These are phyloP conservation scores for Pestalotiopsis sp. DNA, from an alignment of 2,329 filamentous ascomycete genomes.

Conservation along the genomic window DNA sequence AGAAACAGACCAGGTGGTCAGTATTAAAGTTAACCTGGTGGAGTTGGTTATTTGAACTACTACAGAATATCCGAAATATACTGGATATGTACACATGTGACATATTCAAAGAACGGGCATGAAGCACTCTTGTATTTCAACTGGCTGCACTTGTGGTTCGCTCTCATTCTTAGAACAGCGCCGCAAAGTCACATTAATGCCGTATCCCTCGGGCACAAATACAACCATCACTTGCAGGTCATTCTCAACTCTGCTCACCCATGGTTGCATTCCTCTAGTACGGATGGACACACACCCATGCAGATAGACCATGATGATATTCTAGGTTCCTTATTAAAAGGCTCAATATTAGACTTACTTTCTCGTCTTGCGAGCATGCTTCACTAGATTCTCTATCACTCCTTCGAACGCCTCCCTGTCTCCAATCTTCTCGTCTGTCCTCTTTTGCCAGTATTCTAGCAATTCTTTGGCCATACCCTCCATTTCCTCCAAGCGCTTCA, in stretches of 20 bases:
- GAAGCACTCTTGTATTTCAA: neutral
- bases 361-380: conserved; percentile 81
- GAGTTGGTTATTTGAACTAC: neutral
- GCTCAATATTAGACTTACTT: conserved; percentile 49
- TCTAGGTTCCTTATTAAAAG: too few relatives aligned
- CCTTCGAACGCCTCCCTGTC: conserved; percentile 94
- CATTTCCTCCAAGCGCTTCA: conserved; percentile 67
- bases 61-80: neutral
- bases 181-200: neutral
- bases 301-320: too few relatives aligned
- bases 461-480: conserved; percentile 73
- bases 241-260: too few relatives aligned
- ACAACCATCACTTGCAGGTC: too few relatives aligned
- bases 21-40: neutral
- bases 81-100: neutral
- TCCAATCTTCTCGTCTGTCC: conserved; percentile 81
- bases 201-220: neutral
- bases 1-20: neutral
- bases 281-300: too few relatives aligned
- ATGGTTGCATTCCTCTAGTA: too few relatives aligned
- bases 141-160: neutral
- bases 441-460: conserved; percentile 84
- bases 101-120: neutral
- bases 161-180: neutral
- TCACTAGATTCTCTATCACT: conserved; percentile 94